Conservation (phyloP, 441 rosid genomes). For the Bocquillonia castaneifolia region DNA sequence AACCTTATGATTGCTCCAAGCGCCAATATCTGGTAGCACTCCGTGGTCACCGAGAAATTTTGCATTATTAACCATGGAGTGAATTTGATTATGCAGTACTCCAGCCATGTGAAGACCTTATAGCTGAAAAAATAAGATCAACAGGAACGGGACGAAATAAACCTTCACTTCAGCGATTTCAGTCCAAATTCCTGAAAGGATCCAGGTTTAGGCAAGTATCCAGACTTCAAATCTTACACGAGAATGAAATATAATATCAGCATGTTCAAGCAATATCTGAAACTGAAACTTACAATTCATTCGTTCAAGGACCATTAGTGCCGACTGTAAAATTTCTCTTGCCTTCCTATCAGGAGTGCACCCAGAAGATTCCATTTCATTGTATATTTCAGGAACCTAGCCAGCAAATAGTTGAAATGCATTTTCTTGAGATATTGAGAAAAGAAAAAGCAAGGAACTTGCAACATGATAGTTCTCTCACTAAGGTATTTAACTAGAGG, state of each 20-base stretch:
- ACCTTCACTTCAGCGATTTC: not conserved
- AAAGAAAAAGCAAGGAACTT: not conserved
- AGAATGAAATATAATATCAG: not conserved
- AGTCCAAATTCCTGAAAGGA: not conserved
- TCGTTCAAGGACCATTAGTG: conserved; percentile 40
- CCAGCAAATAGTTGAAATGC: conserved; percentile 8
- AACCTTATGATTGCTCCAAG: not conserved
- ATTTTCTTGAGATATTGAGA: not conserved
- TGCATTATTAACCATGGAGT: not conserved
- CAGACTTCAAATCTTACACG: not conserved
- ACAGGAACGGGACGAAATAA: not conserved
- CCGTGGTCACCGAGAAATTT: not conserved
- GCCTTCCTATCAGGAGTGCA: conserved; percentile 67
- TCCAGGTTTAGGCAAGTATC: not conserved
- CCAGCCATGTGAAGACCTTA: not conserved
- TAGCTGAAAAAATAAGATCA: not conserved
- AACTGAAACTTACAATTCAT: conserved; percentile 31
- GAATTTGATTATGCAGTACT: not conserved
- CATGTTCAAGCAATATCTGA: too few species aligned
- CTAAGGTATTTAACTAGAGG: not conserved
- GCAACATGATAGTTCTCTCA: not conserved
- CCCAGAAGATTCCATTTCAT: conserved; percentile 62
- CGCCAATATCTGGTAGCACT: too few species aligned
- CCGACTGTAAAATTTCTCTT: conserved; percentile 47
- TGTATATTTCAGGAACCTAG: conserved; percentile 57